phyloP scores from a whole-genome alignment of 495 filamentous ascomycete genomes.

The Aspergillus wentii region DNA sequence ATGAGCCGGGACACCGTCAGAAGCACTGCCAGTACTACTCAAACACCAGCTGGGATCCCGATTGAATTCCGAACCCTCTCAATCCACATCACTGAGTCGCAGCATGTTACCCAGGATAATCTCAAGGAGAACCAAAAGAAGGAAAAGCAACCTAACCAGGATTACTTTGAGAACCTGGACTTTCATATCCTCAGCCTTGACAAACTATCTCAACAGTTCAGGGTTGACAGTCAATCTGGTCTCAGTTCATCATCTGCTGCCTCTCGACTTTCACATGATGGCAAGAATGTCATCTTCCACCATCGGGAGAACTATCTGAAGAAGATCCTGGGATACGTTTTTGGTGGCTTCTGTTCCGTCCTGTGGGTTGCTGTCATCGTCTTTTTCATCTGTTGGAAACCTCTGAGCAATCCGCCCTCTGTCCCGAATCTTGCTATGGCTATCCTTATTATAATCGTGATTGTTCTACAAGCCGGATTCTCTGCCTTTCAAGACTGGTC shows the following conservation, averaged over 20 bases:
- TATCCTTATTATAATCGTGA: conserved; percentile 62
- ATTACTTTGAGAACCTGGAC: conserved; percentile 39
- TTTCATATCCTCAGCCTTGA: conserved; percentile 30
- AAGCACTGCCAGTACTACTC: conserved; percentile 14
- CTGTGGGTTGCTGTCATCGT: conserved; percentile 62
- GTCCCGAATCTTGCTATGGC: conserved; percentile 64
- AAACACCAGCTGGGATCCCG: conserved; percentile 21
- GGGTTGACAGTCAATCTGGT: conserved; percentile 22
- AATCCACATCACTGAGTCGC: conserved; percentile 39
- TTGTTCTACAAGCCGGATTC: conserved; percentile 65
- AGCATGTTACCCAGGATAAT: conserved; percentile 22
- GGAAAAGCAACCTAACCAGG: conserved; percentile 25
- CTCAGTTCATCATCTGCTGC: conserved; percentile 26
- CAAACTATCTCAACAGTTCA: conserved; percentile 27
- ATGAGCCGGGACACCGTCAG: conserved; percentile 19
- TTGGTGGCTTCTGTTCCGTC: conserved; percentile 69
- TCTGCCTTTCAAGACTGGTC: conserved; percentile 66
- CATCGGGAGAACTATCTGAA: conserved; percentile 51
- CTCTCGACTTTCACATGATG: conserved; percentile 48
- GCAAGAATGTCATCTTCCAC: conserved; percentile 56
- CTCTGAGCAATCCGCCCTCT: conserved; percentile 65
- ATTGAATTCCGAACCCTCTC: conserved; percentile 45
- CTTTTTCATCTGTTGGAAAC: conserved; percentile 69
- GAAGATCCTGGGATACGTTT: conserved; percentile 62
- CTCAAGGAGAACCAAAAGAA: conserved; percentile 9